phyloP scores from a whole-genome alignment of 768 basidiomycete genomes.

The Flagelloscypha sp. region DNA sequence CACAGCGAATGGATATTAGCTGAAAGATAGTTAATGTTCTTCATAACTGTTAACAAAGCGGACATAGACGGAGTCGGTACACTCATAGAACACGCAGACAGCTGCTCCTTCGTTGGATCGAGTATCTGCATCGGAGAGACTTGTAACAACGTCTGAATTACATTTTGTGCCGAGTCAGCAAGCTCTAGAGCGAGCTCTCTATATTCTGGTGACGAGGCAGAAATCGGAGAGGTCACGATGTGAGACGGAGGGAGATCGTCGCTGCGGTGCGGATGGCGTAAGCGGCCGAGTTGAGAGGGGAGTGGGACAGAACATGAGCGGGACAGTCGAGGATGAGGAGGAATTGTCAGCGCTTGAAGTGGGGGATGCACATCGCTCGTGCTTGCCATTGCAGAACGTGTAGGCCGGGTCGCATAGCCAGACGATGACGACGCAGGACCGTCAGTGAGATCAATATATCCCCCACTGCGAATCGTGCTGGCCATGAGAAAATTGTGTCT shows the following conservation, averaged over 20 bases:
- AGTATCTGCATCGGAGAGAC: conserved; percentile 84
- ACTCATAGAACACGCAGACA: conserved; percentile 80
- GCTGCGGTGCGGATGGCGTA: conserved; percentile 65
- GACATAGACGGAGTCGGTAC: conserved; percentile 85
- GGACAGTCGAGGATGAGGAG: conserved; percentile 47
- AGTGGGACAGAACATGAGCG: conserved; percentile 75
- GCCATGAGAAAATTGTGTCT: no score
- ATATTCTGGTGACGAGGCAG: conserved; percentile 19
- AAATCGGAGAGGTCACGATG: conserved; percentile 8
- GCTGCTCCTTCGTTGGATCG: conserved; percentile 90
- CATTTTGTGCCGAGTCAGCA: conserved; percentile 84
- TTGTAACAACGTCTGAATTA: conserved; percentile 86
- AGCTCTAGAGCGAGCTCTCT: conserved; percentile 76
- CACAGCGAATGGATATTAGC: conserved; percentile 56
- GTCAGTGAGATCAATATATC: no score
- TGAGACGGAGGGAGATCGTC: conserved; percentile 7
- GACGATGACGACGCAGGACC: conserved; percentile 7
- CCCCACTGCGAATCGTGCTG: no score
- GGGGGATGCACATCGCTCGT: conserved; percentile 6
- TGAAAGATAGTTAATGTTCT: conserved; percentile 87
- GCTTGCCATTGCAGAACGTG: neutral
- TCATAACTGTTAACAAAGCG: conserved; percentile 85
- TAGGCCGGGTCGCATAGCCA: conserved; percentile 5
- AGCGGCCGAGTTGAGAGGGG: conserved; percentile 68
- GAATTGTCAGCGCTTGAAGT: conserved; percentile 20